Conservation (phyloP, 2,329 filamentous ascomycete genomes). For the Penicillium brevicompactum region DNA sequence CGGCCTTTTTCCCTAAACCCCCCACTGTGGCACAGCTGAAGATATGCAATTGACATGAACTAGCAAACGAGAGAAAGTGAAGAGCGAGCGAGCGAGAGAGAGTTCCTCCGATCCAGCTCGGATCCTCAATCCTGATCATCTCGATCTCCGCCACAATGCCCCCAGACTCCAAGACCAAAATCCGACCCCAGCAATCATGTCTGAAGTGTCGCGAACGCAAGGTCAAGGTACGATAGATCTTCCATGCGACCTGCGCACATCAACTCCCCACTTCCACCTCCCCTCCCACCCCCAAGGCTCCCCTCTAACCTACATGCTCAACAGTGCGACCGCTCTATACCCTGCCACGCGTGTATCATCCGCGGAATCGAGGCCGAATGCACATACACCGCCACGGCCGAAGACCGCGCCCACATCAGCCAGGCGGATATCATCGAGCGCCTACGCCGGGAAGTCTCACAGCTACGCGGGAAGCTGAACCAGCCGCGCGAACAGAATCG, state of each 20-base stretch:
- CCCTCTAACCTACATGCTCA: no score
- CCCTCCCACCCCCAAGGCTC: no score
- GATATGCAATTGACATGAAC: background rate
- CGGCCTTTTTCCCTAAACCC: background rate
- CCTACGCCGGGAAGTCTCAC: conserved; percentile 28
- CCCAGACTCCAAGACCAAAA: conserved; percentile 20
- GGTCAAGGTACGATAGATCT: conserved; percentile 24
- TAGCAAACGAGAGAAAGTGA: background rate
- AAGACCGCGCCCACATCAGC: conserved; percentile 67
- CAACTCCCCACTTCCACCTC: background rate
- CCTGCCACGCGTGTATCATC: conserved; percentile 29
- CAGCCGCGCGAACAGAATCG: conserved; percentile 10
- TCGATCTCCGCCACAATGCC: background rate
- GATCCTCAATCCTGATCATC: background rate
- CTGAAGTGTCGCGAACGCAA: conserved; percentile 32
- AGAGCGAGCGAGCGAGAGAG: background rate
- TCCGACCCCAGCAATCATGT: conserved; percentile 33
- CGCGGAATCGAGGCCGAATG: conserved; percentile 32
- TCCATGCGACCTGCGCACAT: no score
- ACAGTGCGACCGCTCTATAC: conserved; percentile 33
- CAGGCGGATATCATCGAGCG: conserved; percentile 47
- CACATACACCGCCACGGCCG: conserved; percentile 38
- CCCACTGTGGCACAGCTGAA: conserved; percentile 3
- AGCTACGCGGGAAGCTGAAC: conserved; percentile 19
- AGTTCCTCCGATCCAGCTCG: background rate